A percentile compares a stretch with the other conserved stretches of the same genome.
phyloP scores from a whole-genome alignment of 768 basidiomycete genomes.

The Podaxis sp. region DNA sequence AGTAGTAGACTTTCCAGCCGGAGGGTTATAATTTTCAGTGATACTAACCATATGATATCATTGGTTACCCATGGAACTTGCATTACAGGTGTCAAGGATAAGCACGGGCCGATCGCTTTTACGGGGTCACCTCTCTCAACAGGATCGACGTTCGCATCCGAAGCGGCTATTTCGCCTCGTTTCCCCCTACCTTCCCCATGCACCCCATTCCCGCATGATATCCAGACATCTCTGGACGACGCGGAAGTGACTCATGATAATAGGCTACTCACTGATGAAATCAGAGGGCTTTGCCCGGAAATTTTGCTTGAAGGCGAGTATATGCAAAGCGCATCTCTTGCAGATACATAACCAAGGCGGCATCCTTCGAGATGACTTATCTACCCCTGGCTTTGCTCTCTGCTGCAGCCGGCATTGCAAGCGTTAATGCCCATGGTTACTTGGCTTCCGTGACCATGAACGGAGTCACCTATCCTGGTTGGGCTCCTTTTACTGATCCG shows the following conservation, averaged over 20 bases:
- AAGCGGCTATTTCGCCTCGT: no score
- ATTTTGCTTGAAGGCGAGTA: background rate
- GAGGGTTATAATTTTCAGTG: no score
- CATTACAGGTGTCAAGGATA: no score
- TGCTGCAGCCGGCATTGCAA: constrained; percentile 3
- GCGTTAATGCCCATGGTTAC: constrained; percentile 11
- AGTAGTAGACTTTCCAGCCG: no score
- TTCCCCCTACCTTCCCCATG: no score
- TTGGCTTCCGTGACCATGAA: constrained; percentile 8
- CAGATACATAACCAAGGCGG: background rate
- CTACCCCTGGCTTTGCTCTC: background rate
- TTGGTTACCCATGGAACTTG: no score
- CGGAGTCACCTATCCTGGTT: constrained; percentile 13
- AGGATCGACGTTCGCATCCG: no score
- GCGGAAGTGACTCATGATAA: background rate
- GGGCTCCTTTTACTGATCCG: constrained; percentile 14
- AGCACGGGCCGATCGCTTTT: no score
- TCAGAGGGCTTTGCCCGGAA: background rate
- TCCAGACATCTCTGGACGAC: background rate
- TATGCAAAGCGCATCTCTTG: background rate
- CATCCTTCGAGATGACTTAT: background rate
- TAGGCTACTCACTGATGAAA: background rate
- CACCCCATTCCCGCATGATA: background rate
- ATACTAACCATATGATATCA: no score
- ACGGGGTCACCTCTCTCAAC: no score